phyloP scores from a whole-genome alignment of 2,329 filamentous ascomycete genomes.

The Scedosporium boydii region DNA sequence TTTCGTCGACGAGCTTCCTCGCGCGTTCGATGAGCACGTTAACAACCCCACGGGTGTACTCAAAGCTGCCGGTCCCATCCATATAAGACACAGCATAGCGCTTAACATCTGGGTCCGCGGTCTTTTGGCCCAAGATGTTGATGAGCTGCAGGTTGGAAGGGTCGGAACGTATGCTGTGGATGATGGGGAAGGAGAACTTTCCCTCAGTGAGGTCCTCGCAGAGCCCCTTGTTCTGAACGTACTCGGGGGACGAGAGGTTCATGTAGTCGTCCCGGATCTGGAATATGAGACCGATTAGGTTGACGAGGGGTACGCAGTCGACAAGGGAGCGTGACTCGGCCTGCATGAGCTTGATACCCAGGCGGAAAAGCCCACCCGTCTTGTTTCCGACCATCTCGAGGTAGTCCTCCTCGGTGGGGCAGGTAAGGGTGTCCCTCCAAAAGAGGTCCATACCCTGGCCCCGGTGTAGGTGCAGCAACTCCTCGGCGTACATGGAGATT shows the following conservation, averaged over 20 bases:
- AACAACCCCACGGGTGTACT: slow-evolving; percentile 67
- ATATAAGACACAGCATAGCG: slow-evolving; percentile 85
- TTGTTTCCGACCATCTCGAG: slow-evolving; percentile 93
- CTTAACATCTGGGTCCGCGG: slow-evolving; percentile 79
- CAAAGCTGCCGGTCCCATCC: slow-evolving; percentile 81
- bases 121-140: slow-evolving; percentile 88
- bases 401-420: slow-evolving; percentile 80
- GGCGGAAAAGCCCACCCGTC: slow-evolving; percentile 75
- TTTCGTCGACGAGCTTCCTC: slow-evolving; percentile 48
- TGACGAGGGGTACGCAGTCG: slow-evolving; percentile 77
- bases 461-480: slow-evolving; percentile 74
- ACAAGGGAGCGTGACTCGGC: slow-evolving; percentile 49
- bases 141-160: slow-evolving; percentile 69
- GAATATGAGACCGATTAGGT: slow-evolving; percentile 75
- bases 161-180: slow-evolving; percentile 79
- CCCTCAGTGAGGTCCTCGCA: slow-evolving; percentile 95
- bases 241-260: slow-evolving; percentile 67
- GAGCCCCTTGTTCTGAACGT: slow-evolving; percentile 82
- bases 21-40: slow-evolving; percentile 55
- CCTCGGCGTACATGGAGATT: slow-evolving; percentile 67
- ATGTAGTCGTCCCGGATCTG: slow-evolving; percentile 92
- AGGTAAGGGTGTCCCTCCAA: slow-evolving; percentile 78
- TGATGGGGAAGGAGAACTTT: slow-evolving; percentile 93
- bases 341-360: slow-evolving; percentile 84
- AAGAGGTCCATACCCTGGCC: slow-evolving; percentile 89